Evolutionary conservation across 225 moss, liverwort and hornwort species (phyloP).

Genomic region (Bryum argenteum): DNA sequence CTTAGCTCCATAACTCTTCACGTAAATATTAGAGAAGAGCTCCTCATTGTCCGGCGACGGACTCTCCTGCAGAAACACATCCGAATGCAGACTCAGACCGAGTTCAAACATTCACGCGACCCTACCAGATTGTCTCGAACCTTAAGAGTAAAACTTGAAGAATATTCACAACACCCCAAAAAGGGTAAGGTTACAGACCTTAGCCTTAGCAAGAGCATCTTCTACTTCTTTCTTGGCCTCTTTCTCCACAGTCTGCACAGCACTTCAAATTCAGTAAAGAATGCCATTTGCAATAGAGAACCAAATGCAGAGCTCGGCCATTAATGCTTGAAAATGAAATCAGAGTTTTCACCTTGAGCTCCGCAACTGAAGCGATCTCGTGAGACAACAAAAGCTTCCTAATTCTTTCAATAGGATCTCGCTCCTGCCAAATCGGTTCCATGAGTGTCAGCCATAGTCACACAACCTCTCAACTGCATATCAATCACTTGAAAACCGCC

Average conservation of each 20-base stretch:
- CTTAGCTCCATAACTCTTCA: slow-evolving; percentile 47
- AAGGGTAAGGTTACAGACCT: slow-evolving; percentile 45
- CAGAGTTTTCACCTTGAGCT: slow-evolving; percentile 55
- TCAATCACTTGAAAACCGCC: neutral
- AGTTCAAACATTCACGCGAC: neutral
- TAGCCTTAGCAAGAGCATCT: slow-evolving; percentile 85
- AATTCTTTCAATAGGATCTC: slow-evolving; percentile 95
- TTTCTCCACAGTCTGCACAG: slow-evolving; percentile 76
- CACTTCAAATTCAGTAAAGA: neutral
- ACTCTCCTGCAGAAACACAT: slow-evolving; percentile 43
- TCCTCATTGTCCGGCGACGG: slow-evolving; percentile 39
- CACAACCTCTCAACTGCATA: neutral
- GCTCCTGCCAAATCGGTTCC: slow-evolving; percentile 54
- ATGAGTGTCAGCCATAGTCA: neutral
- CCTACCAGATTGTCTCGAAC: neutral
- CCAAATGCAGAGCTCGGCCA: neutral
- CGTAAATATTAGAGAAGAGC: slow-evolving; percentile 48
- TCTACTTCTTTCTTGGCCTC: slow-evolving; percentile 92
- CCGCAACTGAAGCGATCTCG: slow-evolving; percentile 75
- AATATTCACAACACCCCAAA: neutral
- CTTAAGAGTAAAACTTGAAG: slow-evolving; percentile 3
- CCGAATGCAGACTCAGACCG: neutral
- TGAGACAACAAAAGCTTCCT: slow-evolving; percentile 82
- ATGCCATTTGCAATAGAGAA: neutral
- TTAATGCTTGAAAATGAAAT: neutral